A percentile compares a stretch with the other conserved stretches of the same genome.
Conservation (phyloP, 352 stramenopile species). For the Globisporangium takayamanum region DNA sequence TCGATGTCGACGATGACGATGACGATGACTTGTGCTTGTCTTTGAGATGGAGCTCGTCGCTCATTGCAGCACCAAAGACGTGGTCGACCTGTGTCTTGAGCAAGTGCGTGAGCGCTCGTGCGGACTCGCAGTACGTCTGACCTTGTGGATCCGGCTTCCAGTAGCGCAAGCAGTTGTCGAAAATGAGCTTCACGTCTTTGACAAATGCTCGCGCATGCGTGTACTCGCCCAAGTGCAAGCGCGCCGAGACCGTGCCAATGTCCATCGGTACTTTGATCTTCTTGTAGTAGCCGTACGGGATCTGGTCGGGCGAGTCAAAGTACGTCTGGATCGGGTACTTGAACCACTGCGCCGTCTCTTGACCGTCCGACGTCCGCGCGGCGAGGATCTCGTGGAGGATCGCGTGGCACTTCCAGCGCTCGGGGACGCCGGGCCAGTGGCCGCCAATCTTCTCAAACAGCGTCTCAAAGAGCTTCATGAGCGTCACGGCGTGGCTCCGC, state of each 20-base stretch:
- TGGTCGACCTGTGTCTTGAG: conserved; percentile 38
- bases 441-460: conserved; percentile 67
- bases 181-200: conserved; percentile 65
- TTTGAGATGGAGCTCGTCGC: conserved; percentile 23
- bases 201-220: conserved; percentile 51
- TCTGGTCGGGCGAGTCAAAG: conserved; percentile 75
- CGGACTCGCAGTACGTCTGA: conserved; percentile 73
- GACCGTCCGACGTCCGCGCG: conserved; percentile 49
- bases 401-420: conserved; percentile 82
- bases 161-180: conserved; percentile 83
- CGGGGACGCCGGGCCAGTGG: conserved; percentile 51
- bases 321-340: conserved; percentile 85
- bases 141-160: conserved; percentile 74
- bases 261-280: conserved; percentile 79
- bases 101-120: conserved; percentile 44
- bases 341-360: conserved; percentile 84
- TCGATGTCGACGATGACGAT: conserved; percentile 10
- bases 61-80: conserved; percentile 27
- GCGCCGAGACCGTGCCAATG: conserved; percentile 67
- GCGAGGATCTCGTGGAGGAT: conserved; percentile 76
- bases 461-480: conserved; percentile 80
- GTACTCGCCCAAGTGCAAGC: conserved; percentile 64
- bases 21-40: conserved; percentile 30
- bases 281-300: conserved; percentile 80
- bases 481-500: conserved; percentile 71